Percentiles rank a stretch among this genome's conserved stretches.
phyloP scores from a whole-genome alignment of 1,284 basidiomycete species.

The Microbotryomycetes sp. region DNA sequence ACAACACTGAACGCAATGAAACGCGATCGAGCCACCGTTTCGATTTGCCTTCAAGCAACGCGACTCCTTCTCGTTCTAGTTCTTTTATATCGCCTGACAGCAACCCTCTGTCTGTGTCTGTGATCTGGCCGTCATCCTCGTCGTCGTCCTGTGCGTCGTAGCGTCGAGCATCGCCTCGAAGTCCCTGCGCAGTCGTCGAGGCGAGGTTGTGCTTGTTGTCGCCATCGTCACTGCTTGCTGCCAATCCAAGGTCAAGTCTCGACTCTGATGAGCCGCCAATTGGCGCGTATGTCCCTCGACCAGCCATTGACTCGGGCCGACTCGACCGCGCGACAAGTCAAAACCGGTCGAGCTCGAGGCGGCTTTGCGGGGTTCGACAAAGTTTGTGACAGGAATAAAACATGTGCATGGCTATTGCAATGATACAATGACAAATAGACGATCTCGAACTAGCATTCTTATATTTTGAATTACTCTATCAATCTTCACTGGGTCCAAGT shows the following conservation, averaged over 20 bases:
- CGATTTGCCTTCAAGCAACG: conserved; percentile 1
- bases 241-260: not conserved
- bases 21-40: conserved; percentile 1
- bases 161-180: too few relatives aligned
- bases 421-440: too few relatives aligned
- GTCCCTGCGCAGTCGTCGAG: too few relatives aligned
- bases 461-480: not conserved
- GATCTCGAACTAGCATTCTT: not conserved
- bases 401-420: too few relatives aligned
- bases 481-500: not conserved
- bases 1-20: conserved; percentile 13
- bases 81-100: conserved; percentile 7
- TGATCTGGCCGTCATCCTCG: conserved; percentile 1
- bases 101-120: not conserved
- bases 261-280: not conserved
- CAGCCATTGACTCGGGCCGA: not conserved
- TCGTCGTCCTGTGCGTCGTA: not conserved
- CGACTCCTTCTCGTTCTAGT: conserved; percentile 2
- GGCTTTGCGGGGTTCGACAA: too few relatives aligned
- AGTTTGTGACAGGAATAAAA: too few relatives aligned
- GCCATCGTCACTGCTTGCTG: not conserved
- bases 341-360: too few relatives aligned
- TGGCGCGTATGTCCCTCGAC: not conserved
- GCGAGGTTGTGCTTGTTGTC: not conserved
- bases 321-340: too few relatives aligned